Conservation (phyloP, 768 basidiomycete genomes). For the Agaricus blazei region DNA sequence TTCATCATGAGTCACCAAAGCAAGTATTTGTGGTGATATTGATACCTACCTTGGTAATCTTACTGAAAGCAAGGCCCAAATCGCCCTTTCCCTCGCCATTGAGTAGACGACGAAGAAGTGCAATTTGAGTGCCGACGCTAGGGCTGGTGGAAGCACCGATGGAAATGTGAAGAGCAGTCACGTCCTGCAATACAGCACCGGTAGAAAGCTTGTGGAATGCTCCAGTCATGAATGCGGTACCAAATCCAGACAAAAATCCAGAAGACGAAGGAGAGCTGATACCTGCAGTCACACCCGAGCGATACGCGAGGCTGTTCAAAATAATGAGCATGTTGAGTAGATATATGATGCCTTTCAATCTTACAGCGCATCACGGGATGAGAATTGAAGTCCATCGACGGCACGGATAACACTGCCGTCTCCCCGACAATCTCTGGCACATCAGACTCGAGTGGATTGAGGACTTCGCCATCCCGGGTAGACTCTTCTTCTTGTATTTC, state of each 20-base stretch:
- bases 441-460: constrained; percentile 36
- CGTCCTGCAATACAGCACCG: constrained; percentile 56
- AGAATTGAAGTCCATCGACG: constrained; percentile 69
- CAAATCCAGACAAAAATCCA: constrained; percentile 52
- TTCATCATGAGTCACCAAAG: not conserved
- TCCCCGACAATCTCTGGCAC: constrained; percentile 38
- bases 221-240: constrained; percentile 53
- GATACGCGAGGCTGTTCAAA: constrained; percentile 49
- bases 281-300: constrained; percentile 56
- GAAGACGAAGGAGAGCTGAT: constrained; percentile 48
- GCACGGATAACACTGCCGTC: constrained; percentile 44
- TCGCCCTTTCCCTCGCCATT: constrained; percentile 33
- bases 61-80: constrained; percentile 34
- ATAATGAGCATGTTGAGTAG: not conserved
- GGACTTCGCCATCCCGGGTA: constrained; percentile 55
- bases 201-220: constrained; percentile 49
- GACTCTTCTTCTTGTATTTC: constrained; percentile 57
- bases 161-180: constrained; percentile 56
- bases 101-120: constrained; percentile 49
- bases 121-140: constrained; percentile 68
- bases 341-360: constrained; percentile 8
- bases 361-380: constrained; percentile 49
- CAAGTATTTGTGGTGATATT: not conserved
- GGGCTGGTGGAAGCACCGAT: constrained; percentile 35
- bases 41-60: constrained; percentile 38